Evolutionary conservation across 1,284 basidiomycete genomes (phyloP), one percentile per base, ranked within the genome.

Genomic region (Cryptococcus deneoformans): DNA sequence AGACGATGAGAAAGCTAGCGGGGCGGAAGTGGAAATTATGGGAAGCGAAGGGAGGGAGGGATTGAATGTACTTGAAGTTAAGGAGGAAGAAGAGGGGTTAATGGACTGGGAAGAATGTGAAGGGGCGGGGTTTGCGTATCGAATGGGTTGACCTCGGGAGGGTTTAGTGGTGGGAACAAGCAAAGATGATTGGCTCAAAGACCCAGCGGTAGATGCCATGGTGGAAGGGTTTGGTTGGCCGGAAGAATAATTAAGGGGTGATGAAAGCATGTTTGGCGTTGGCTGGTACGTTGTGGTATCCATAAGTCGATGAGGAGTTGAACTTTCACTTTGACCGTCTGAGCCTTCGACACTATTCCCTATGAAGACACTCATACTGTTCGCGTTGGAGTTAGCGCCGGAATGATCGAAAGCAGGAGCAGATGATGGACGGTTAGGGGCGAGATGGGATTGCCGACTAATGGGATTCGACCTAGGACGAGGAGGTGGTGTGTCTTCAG

Each of bases 401-500:
- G 11, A 42, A 9, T 14, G 46, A 10, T 47, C 34, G 24, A 55
- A 36, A 2, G 63, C 36, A 6, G 68, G 68, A 35, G 66, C 64
- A 9, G 68, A 68, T 1, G 66, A 46, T 0, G 66, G 60, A 29
- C 66, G 61, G 11, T 47, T 49, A 3, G 52, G 52, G 24, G 50
- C 46, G 12, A 57, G 43, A 38, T 61, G 59, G 20, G 36, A 34
- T 14, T 46, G 40, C 8, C 52, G 35, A 14, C 53, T 47, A 48
- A 20, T 8, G 20, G 37, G 38, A n/a, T 29, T 36, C 12, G 29
- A 50, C 12, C 52, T 35, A 16, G 43, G 37, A 46, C 42, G 24
- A 42, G 10, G 40, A 42, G n/a, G 62, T 20, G 37, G 43, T 4
- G 62, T 38, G 29, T 67, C 67, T 20, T 72, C 70, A 9, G 60